Base-by-base conservation (phyloP, 345 rosid species). In the Salix exigua region DNA sequence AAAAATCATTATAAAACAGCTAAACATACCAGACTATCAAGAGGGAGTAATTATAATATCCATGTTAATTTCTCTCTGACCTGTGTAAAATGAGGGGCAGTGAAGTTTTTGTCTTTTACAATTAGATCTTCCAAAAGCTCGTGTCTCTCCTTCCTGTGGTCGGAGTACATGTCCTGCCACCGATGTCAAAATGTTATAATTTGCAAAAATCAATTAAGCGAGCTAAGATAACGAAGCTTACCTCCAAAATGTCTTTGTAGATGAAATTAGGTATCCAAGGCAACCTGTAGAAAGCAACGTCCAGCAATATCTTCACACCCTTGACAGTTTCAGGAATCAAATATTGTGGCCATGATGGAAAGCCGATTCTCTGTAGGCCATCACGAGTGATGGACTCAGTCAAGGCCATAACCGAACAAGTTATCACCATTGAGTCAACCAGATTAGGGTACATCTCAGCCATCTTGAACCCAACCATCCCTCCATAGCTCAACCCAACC, bases 401-500 rank as follows among this genome's bases (percentile, higher is more conserved):
- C 70, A 86, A 18, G 19, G 71, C 85, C 79, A 81, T 66, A 23
- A 77, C 84, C 6, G 83, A 72, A 70, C 80, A 18, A 11, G 35
- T 72, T 14, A 81, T 75, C 28, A 84, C 89, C 86, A 87, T 6
- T 6, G 89, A 83, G 60, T 69, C 65, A 5, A 87, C 89, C 80
- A 89, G 68, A 11, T 83, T 80, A 6, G 89, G 87, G 19, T 12
- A 78, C 78, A 75, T 53, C 73, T 80, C 77, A 0, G 88, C 89
- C 85, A 89, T 77, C 71, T 79, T 83, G 80, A 87, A 83, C 44
- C 86, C 86, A n/a, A 83, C 86, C 72, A 82, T 53, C 65, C 86
- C 89, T 0, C 90, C 89, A 48, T 83, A 87, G 73, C 90, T 86
- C 6, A 80, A 23, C 60, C 89, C 83, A 14, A 87, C 87, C 65